Evolutionary conservation across 306 rosid species (phyloP), one percentile per base, ranked within the genome.

Genomic region (Cucumis hystrix): DNA sequence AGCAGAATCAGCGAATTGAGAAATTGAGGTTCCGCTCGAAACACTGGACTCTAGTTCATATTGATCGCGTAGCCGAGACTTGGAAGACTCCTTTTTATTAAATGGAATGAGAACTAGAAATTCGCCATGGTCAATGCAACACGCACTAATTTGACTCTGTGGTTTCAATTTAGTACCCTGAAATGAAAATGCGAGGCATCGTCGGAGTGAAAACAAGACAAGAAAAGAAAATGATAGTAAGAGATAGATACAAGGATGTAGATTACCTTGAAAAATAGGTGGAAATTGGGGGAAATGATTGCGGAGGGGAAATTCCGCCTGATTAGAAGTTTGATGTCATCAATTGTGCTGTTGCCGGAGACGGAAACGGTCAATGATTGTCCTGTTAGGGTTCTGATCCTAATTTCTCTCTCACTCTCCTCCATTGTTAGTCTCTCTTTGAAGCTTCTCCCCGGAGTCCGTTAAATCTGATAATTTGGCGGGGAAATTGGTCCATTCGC

Each of bases 101-200:
- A 86, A 92, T 5, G 98, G 96, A 76, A 89, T 83, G 15, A 95
- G 79, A 28, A 95, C 93, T 11, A 95, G 79, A 86, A 90, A 88
- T 62, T 92, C 96, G 60, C 85, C 87, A 8, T 39, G 25, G 70
- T 84, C 80, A 35, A 87, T 76, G 54, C 72, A 13, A 58, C 54
- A 80, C 9, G 77, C 25, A 72, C 71, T 80, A 75, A 90, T 78
- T 66, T 30, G 77, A 80, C 85, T 82, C 77, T 86, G 90, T 79
- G 87, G 74, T 74, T 82, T 85, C 92, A 95, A 82, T 83, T 89
- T 90, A 3, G 43, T 78, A 18, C 98, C 96, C 98, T 95, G 88
- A 75, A 62, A 83, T 70, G 55, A 57, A 39, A 74, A 82, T 18
- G 45, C 35, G 30, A 21, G n/a, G 33, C 59, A 65, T 71, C 63